These are phyloP conservation scores for Phytophthora sansomeana DNA, from an alignment of 352 stramenopile species.

Conservation along the genomic window DNA sequence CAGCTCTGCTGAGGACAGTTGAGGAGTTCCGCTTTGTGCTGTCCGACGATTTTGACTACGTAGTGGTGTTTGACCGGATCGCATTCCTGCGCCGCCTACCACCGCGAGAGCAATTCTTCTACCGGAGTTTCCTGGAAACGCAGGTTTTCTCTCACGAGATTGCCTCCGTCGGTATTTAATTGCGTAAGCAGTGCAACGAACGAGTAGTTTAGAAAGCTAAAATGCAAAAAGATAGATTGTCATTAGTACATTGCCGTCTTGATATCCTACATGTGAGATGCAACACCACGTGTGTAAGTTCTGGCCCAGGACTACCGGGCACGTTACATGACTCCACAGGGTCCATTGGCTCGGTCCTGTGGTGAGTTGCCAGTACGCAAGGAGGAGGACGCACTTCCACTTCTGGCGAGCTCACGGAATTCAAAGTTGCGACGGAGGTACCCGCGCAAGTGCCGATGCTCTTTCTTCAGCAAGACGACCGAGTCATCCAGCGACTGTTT, in stretches of 20 bases:
- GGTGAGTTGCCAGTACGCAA: conserved; percentile 15
- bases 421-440: conserved; percentile 87
- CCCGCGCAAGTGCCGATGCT: conserved; percentile 68
- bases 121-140: conserved; percentile 83
- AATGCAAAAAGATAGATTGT: conserved; percentile 34
- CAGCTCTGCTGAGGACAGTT: conserved; percentile 61
- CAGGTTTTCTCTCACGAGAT: conserved; percentile 90
- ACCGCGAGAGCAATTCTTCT: conserved; percentile 69
- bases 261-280: conserved; percentile 36
- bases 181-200: background rate
- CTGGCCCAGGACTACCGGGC: too few species aligned
- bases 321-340: conserved; percentile 45
- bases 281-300: conserved; percentile 2
- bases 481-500: conserved; percentile 41
- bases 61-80: conserved; percentile 86
- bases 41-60: conserved; percentile 88
- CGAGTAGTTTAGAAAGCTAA: conserved; percentile 19
- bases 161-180: conserved; percentile 62
- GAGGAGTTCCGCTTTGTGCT: conserved; percentile 88
- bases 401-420: conserved; percentile 50
- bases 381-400: conserved; percentile 27
- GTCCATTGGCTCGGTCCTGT: conserved; percentile 36
- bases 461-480: conserved; percentile 57
- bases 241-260: conserved; percentile 28
- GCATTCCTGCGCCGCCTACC: conserved; percentile 70